These are phyloP conservation scores for Rhodotorula glutinis DNA, from an alignment of 1,284 basidiomycete species.

Conservation along the genomic window DNA sequence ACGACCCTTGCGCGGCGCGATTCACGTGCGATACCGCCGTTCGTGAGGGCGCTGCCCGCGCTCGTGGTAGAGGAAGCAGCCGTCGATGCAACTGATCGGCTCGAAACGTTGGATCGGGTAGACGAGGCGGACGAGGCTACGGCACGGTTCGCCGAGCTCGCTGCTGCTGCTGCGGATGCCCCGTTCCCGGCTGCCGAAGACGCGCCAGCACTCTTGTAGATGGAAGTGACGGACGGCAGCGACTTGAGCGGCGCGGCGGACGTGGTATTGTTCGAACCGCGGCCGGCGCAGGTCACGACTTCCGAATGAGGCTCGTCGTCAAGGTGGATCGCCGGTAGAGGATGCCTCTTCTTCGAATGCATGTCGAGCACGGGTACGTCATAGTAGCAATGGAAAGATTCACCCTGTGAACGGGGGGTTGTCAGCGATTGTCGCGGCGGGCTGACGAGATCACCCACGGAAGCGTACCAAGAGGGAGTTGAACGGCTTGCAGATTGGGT, in stretches of 20 bases:
- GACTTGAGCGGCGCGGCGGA: slow-evolving; percentile 19
- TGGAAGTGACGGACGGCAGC: slow-evolving; percentile 12
- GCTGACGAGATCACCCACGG: too few relatives aligned
- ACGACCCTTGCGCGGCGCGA: slow-evolving; percentile 38
- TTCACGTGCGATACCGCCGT: background rate
- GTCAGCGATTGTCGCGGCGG: background rate
- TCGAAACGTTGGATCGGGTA: background rate
- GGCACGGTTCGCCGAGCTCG: background rate
- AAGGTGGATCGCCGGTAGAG: slow-evolving; percentile 22
- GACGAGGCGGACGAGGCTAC: background rate
- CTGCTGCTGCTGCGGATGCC: background rate
- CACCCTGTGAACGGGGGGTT: slow-evolving; percentile 47
- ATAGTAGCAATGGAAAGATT: slow-evolving; percentile 84
- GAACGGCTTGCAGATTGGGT: slow-evolving; percentile 38
- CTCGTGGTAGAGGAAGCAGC: slow-evolving; percentile 11
- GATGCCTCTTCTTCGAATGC: slow-evolving; percentile 45
- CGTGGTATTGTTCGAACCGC: slow-evolving; percentile 10
- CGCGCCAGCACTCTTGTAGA: background rate
- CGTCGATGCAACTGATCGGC: slow-evolving; percentile 18
- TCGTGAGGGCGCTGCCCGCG: background rate
- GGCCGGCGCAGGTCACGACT: slow-evolving; percentile 32
- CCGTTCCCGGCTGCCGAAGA: background rate
- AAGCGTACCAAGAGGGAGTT: slow-evolving; percentile 53
- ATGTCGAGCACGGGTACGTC: slow-evolving; percentile 48
- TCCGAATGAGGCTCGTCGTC: slow-evolving; percentile 31